Evolutionary conservation across 495 filamentous ascomycete species (phyloP).

Genomic region (Emericellopsis terricola): DNA sequence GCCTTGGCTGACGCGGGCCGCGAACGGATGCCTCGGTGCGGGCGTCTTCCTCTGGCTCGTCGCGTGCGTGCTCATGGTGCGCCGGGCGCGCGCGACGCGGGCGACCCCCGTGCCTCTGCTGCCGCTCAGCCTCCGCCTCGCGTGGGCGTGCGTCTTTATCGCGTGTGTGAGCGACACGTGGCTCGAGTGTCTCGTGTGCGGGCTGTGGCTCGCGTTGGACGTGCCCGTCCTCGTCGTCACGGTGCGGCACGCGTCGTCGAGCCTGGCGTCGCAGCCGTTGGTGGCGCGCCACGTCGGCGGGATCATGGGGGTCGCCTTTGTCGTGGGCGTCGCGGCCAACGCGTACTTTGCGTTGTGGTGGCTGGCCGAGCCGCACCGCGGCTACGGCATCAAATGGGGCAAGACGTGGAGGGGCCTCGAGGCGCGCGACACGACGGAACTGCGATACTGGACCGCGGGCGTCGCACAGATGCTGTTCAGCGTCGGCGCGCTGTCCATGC

Average conservation of each 20-base stretch:
- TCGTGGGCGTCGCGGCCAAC: conserved; percentile 10
- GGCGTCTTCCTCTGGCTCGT: conserved; percentile 22
- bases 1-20: conserved; percentile 14
- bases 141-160: conserved; percentile 24
- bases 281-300: conserved; percentile 16
- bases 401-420: conserved; percentile 18
- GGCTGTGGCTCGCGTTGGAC: conserved; percentile 23
- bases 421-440: conserved; percentile 23
- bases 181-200: conserved; percentile 20
- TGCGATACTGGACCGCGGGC: conserved; percentile 20
- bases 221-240: conserved; percentile 20
- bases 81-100: conserved; percentile 15
- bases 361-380: conserved; percentile 11
- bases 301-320: conserved; percentile 11
- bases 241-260: conserved; percentile 14
- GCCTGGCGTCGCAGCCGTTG: conserved; percentile 14
- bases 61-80: conserved; percentile 22
- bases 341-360: conserved; percentile 20
- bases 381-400: conserved; percentile 11
- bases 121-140: conserved; percentile 22
- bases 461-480: conserved; percentile 13
- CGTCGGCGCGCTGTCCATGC: conserved; percentile 15
- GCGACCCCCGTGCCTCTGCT: conserved; percentile 28
- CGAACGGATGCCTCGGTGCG: conserved; percentile 16
- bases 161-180: conserved; percentile 19